Base-by-base conservation (phyloP, 257 asterid species). In the Datura wrightii region DNA sequence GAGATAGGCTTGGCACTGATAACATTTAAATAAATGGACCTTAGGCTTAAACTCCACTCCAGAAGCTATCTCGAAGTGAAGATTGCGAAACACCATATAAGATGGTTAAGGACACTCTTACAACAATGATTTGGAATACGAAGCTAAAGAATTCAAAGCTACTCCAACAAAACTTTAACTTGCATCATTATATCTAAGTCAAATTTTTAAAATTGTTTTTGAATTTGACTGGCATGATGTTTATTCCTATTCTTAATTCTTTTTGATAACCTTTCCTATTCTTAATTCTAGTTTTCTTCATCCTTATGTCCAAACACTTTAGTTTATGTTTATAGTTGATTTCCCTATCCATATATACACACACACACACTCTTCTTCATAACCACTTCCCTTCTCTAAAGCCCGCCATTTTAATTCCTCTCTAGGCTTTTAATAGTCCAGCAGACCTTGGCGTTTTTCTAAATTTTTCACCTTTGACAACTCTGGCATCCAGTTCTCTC, bases 51-150 rank as follows among this genome's bases (percentile, higher is more conserved):
- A 48, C 81, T 74, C 81, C 41, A 74, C 19, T 53, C 39, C 10
- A 10, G 14, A 72, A 11, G 19, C 41, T n/a, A 46, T 72, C 39
- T 44, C 80, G 16, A 19, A 3, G 19, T 10, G 41, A 72, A 59
- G 59, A 48, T 74, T 36, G 24, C n/a, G 58, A 4, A 46, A 19
- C 59, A 48, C 80, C 80, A 24, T 74, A 48, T n/a, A 65, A 34
- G 5, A 65, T 65, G 72, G 44, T 65, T 11, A 65, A 65, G 80
- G 56, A 72, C 58, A 71, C 80, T n/a, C 79, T 44, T 10, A 10
- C 2, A 44, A 44, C n/a, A 44, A 71, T 71, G 79, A 44, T n/a
- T 5, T n/a, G 79, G 39, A 71, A 44, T 71, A 44, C n/a, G 56
- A 71, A 44, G 39, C 44, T 72, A 72, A n/a, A 48, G 42, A 74